Evolutionary conservation across 148 eudicot genomes (phyloP), one percentile per base, ranked within the genome.

Genomic region (Oxyria digyna): DNA sequence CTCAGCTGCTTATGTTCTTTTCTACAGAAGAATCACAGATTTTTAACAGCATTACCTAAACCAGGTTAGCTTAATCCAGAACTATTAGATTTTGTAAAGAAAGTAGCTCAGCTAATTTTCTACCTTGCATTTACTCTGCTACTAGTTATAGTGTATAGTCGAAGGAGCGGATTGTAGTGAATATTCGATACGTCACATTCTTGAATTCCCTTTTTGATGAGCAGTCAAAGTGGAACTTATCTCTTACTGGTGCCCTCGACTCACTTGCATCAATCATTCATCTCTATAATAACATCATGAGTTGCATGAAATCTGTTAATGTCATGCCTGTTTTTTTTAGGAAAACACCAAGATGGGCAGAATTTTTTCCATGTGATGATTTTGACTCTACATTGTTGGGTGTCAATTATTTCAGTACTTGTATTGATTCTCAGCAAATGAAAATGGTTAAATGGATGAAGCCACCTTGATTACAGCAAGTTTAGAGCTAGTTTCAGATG

Each of bases 1-100:
- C 15, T 88, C 97, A 38, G 96, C 97, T 13, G 96, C 97, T 52
- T 88, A 91, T 78, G 87, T 91, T 62, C 95, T 91, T 70, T 91
- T 91, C 79, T 91, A 87, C 69, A 76, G 91, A 84, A 87, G 96
- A 82, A 79, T 88, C 40, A 75, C 85, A 72, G 87, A 86, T 67
- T 72, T 71, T 68, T 82, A 24, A 57, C 38, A 59, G 18, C 65
- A 59, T 59, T 59, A 59, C 65, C 65, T 59, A 59, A 59, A 59
- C 35, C 65, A 59, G 65, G 65, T 59, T 37, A 59, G 65, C 37
- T 59, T 59, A 20, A 29, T 59, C 38, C 65, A 13, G 1, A 31
- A 29, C n/a, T 27, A 57, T 59, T 59, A 29, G 37, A 13, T 38
- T 29, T 14, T 59, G 65, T 59, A 14, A 59, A 59, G 65, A 59